phyloP scores from a whole-genome alignment of 345 rosid genomes.

The Psidium friedrichsthalianum region DNA sequence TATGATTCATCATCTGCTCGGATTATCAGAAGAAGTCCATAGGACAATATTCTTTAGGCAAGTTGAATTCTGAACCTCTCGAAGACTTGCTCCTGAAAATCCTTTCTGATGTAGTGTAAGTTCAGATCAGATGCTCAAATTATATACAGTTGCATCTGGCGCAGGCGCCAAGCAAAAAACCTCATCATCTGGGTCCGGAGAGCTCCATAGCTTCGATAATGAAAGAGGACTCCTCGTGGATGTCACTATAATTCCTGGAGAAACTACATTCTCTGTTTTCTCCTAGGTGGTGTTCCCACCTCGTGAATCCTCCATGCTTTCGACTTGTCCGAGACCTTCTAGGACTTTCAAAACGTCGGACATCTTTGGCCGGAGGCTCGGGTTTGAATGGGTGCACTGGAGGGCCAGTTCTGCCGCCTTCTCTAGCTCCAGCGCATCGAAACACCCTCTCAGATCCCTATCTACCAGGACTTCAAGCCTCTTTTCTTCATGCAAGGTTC shows the following conservation, averaged over 20 bases:
- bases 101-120: not conserved
- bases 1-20: not conserved
- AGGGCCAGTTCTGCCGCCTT: constrained; percentile 56
- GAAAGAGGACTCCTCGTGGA: constrained; percentile 66
- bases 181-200: constrained; percentile 73
- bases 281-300: constrained; percentile 10
- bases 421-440: constrained; percentile 55
- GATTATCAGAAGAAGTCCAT: not conserved
- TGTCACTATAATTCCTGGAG: constrained; percentile 41
- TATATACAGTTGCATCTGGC: constrained; percentile 10
- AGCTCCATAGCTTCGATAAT: constrained; percentile 94
- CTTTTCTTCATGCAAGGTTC: constrained; percentile 62
- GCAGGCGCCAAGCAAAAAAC: not conserved
- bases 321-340: constrained; percentile 56
- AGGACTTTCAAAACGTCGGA: constrained; percentile 62
- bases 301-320: constrained; percentile 27
- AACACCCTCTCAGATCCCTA: constrained; percentile 66
- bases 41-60: not conserved
- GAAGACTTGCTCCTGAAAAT: not conserved
- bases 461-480: constrained; percentile 63
- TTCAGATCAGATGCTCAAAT: not conserved
- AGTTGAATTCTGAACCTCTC: not conserved
- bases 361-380: constrained; percentile 71
- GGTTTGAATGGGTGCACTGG: constrained; percentile 67
- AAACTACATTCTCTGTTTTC: constrained; percentile 45